Evolutionary conservation across 2,329 filamentous ascomycete species (phyloP).

Genomic region (Podosphaera leucotricha): DNA sequence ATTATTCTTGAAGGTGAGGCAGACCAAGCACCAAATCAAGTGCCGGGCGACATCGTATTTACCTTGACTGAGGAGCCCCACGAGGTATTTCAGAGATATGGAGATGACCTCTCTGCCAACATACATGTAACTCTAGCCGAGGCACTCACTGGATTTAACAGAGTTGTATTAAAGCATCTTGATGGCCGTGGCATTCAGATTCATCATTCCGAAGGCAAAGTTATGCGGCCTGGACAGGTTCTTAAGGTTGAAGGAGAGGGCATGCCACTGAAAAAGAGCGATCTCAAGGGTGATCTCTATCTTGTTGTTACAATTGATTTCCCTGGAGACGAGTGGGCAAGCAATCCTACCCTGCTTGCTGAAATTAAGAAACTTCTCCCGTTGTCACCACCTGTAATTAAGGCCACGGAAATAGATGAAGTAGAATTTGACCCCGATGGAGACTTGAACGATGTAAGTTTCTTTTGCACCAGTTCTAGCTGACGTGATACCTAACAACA

Average conservation of each 20-base stretch:
- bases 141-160: slow-evolving; percentile 68
- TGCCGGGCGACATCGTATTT: slow-evolving; percentile 84
- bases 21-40: slow-evolving; percentile 73
- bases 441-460: slow-evolving; percentile 51
- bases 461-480: no score
- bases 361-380: slow-evolving; percentile 57
- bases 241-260: slow-evolving; percentile 75
- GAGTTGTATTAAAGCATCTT: slow-evolving; percentile 75
- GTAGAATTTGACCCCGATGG: slow-evolving; percentile 68
- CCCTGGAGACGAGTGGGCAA: slow-evolving; percentile 66
- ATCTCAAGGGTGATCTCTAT: slow-evolving; percentile 68
- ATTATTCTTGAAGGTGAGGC: slow-evolving; percentile 86
- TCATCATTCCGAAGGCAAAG: slow-evolving; percentile 54
- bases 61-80: slow-evolving; percentile 63
- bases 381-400: slow-evolving; percentile 29
- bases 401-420: slow-evolving; percentile 55
- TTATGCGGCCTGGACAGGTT: slow-evolving; percentile 62
- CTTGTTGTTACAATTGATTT: slow-evolving; percentile 70
- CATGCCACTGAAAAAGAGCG: slow-evolving; percentile 79
- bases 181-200: slow-evolving; percentile 80
- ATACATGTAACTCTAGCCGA: slow-evolving; percentile 64
- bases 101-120: slow-evolving; percentile 62
- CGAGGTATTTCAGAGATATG: slow-evolving; percentile 58
- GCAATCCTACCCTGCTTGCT: slow-evolving; percentile 44
- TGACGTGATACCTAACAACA: slow-evolving; percentile 10